Evolutionary conservation across 2,329 filamentous ascomycete genomes (phyloP), one percentile per base, ranked within the genome.

Genomic region (Cladosporium sp.): DNA sequence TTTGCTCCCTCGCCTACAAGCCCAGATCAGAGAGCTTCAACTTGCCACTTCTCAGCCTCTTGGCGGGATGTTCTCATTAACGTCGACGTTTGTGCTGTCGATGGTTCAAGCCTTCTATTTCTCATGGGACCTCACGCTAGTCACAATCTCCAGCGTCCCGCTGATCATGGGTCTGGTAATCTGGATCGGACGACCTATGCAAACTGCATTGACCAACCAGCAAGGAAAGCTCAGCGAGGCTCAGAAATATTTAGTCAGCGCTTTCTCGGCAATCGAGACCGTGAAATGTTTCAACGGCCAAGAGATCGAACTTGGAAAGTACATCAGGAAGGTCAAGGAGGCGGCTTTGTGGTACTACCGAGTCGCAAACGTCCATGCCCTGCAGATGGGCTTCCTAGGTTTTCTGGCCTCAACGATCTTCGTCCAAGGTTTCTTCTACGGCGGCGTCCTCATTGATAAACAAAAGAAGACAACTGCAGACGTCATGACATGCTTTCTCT

Each of bases 361-460:
- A 13, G 87, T 92, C 64, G 86, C 86, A 0, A 76, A 80, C 43
- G 77, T 82, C 13, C 87, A 83, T 58, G 83, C 87, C 0, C 66
- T 83, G 3, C 90, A 95, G 63, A 83, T 87, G 63, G 84, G 84
- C 0, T 80, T 86, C 44, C 77, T 88, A 48, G 84, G 85, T 43
- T 81, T 95, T 59, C 83, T 90, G 73, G 83, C 86, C 31, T 79
- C 89, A 3, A 77, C 76, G 1, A 83, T 96, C 66, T 96, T 97
- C 59, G 85, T 95, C 0, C 80, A 90, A 53, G 91, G 90, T 0
- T 96, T 97, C 63, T 95, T 88, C 82, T 95, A 91, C 61, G 91
- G 90, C 0, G 80, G 85, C 28, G 73, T 80, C 1, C 77, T 95
- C 1, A 83, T 93, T 9, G 74, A 76, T 9, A 70, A 78, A 1